Percentiles rank a stretch among this genome's conserved stretches.
These are phyloP conservation scores for Exophiala calicioides DNA, from an alignment of 2,329 filamentous ascomycete species.

Conservation along the genomic window DNA sequence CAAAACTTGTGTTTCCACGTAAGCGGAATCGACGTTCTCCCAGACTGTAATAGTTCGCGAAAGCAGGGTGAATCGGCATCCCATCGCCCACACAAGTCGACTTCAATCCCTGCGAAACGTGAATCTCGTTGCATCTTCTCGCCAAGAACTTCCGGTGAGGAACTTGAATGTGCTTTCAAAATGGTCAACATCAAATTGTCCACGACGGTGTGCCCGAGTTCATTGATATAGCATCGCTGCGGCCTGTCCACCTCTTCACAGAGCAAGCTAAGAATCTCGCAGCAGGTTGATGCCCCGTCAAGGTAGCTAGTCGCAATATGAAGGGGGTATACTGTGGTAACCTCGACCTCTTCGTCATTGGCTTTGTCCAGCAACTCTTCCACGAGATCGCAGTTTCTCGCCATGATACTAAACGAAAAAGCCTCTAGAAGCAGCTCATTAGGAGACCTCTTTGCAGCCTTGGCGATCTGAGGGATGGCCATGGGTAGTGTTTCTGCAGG, in stretches of 20 bases:
- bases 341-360: conserved; percentile 25
- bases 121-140: conserved; percentile 29
- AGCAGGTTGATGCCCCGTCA: conserved; percentile 40
- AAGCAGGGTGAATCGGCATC: conserved; percentile 42
- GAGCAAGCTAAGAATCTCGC: conserved; percentile 22
- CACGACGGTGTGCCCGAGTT: conserved; percentile 41
- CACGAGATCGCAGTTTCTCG: conserved; percentile 29
- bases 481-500: conserved; percentile 29
- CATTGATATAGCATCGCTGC: conserved; percentile 27
- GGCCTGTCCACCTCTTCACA: not conserved
- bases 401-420: conserved; percentile 35
- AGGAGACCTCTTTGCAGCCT: conserved; percentile 26
- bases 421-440: conserved; percentile 32
- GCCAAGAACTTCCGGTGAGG: conserved; percentile 34
- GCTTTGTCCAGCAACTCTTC: conserved; percentile 9
- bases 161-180: conserved; percentile 40
- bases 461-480: conserved; percentile 29
- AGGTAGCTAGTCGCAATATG: conserved; percentile 43
- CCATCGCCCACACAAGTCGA: conserved; percentile 49
- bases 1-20: conserved; percentile 50
- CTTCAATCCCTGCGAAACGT: conserved; percentile 43
- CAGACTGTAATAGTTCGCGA: conserved; percentile 35
- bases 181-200: conserved; percentile 44
- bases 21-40: conserved; percentile 34
- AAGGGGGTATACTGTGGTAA: conserved; percentile 34